Conservation (phyloP, 2,329 filamentous ascomycete species). For the Verticillium nubilum region DNA sequence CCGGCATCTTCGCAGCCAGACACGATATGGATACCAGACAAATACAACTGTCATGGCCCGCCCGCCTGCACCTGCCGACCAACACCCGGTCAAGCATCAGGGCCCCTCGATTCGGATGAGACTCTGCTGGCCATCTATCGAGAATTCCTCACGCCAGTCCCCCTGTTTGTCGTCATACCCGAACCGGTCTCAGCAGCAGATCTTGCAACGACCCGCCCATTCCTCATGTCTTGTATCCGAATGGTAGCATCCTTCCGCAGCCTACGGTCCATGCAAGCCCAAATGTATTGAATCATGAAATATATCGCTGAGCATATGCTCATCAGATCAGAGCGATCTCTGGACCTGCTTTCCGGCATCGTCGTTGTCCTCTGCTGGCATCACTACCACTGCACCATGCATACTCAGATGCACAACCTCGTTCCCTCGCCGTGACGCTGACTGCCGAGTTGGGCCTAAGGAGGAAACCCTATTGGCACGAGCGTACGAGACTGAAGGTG, state of each 20-base stretch:
- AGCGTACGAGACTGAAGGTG: slow-evolving; percentile 36
- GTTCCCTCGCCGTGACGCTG: slow-evolving; percentile 42
- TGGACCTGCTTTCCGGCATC: slow-evolving; percentile 44
- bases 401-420: slow-evolving; percentile 46
- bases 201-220: slow-evolving; percentile 34
- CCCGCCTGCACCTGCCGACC: slow-evolving; percentile 42
- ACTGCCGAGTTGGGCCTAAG: slow-evolving; percentile 42
- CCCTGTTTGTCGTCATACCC: slow-evolving; percentile 43
- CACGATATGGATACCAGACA: slow-evolving; percentile 28
- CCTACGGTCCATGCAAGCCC: slow-evolving; percentile 40
- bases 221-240: slow-evolving; percentile 42
- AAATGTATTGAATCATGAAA: slow-evolving; percentile 41
- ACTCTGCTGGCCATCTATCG: slow-evolving; percentile 38
- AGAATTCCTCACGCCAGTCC: slow-evolving; percentile 32
- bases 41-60: slow-evolving; percentile 41
- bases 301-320: slow-evolving; percentile 43
- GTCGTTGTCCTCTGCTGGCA: slow-evolving; percentile 45
- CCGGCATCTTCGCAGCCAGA: slow-evolving; percentile 13
- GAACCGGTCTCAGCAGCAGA: slow-evolving; percentile 25
- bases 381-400: slow-evolving; percentile 49
- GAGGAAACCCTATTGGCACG: slow-evolving; percentile 30
- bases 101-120: slow-evolving; percentile 39
- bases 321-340: slow-evolving; percentile 40
- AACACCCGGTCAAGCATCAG: slow-evolving; percentile 29
- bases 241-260: slow-evolving; percentile 45